phyloP scores from a whole-genome alignment of 129 eudicot genomes.

The Deinandra increscens region DNA sequence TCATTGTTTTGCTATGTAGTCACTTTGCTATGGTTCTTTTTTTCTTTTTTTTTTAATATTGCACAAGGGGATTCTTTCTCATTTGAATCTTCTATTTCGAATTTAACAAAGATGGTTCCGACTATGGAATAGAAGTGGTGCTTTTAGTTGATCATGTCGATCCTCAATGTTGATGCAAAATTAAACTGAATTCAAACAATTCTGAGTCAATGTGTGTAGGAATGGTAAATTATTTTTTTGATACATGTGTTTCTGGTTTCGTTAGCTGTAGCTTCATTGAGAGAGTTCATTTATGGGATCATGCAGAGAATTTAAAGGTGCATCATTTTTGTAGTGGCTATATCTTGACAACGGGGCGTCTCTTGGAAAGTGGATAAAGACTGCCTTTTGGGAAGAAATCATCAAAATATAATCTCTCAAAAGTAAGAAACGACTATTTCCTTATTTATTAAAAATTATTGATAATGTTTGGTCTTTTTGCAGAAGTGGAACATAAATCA shows the following conservation, averaged over 20 bases:
- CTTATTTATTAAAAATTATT: too few relatives aligned
- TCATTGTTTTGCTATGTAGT: too few relatives aligned
- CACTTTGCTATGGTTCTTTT: too few relatives aligned
- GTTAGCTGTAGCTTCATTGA: conserved; percentile 16
- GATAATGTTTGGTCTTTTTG: too few relatives aligned
- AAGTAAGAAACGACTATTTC: conserved; percentile 45
- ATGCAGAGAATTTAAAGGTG: conserved; percentile 26
- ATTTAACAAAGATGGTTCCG: neutral
- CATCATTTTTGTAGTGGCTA: conserved; percentile 9
- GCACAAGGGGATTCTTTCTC: neutral
- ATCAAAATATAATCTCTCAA: conserved; percentile 60
- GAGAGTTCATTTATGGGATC: conserved; percentile 10
- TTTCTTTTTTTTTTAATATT: neutral
- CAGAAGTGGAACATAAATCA: too few relatives aligned
- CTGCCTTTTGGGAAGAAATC: conserved; percentile 76
- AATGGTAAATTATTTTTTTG: neutral
- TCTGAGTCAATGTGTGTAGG: neutral
- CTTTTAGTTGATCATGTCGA: neutral
- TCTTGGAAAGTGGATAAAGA: conserved; percentile 93
- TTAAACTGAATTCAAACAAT: neutral
- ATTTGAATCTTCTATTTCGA: neutral
- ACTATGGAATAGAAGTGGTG: neutral
- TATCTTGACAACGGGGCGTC: conserved; percentile 61
- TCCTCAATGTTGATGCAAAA: neutral
- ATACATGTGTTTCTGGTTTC: neutral